These are phyloP conservation scores for Cornus suecica DNA, from an alignment of 148 eudicot species.

Conservation along the genomic window DNA sequence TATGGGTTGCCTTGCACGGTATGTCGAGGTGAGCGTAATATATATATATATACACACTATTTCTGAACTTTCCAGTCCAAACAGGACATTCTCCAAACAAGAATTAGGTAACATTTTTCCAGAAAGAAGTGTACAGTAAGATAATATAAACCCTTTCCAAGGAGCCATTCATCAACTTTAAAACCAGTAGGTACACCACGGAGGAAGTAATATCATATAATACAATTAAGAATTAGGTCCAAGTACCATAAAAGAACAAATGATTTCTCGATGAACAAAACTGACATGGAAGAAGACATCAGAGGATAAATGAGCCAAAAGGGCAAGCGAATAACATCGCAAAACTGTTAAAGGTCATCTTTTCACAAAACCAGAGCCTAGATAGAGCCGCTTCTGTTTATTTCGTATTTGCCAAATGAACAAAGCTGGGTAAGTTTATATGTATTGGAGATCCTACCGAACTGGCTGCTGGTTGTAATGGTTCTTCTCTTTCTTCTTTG, in stretches of 20 bases:
- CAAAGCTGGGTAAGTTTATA: neutral
- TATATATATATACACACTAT: no score
- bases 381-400: neutral
- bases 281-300: neutral
- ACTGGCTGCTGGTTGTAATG: constrained; percentile 69
- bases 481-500: constrained; percentile 68
- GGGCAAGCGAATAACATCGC: neutral
- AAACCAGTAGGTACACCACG: neutral
- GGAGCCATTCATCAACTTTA: neutral
- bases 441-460: constrained; percentile 19
- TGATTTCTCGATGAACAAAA: neutral
- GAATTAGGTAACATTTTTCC: neutral
- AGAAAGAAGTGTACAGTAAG: neutral
- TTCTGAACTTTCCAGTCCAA: no score
- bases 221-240: neutral
- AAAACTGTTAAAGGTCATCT: constrained; percentile 2
- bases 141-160: neutral
- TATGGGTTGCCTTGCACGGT: no score
- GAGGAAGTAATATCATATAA: neutral
- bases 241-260: neutral
- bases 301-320: neutral
- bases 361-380: neutral
- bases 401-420: constrained; percentile 1
- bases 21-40: no score
- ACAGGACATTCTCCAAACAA: neutral